phyloP scores from a whole-genome alignment of 2,329 filamentous ascomycete species.

The Colletotrichum phormii region DNA sequence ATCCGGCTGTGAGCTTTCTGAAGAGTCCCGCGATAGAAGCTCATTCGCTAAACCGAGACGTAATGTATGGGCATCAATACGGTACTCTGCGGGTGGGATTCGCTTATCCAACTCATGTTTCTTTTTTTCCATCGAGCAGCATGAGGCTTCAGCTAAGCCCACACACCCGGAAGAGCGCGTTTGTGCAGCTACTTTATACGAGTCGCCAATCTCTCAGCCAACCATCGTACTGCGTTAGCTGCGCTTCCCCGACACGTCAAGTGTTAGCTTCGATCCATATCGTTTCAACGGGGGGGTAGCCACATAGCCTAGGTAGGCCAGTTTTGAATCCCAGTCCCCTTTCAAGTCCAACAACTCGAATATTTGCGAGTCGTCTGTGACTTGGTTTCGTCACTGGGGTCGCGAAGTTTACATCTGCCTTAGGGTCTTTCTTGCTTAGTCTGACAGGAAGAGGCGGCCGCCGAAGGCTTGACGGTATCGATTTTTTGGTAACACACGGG shows the following conservation, averaged over 20 bases:
- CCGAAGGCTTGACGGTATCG: background rate
- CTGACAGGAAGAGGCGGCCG: background rate
- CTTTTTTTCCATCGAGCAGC: constrained; percentile 7
- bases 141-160: constrained; percentile 9
- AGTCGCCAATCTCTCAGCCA: background rate
- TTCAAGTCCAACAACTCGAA: background rate
- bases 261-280: constrained; percentile 1
- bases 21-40: background rate
- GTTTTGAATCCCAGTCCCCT: background rate
- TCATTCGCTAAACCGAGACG: constrained; percentile 6
- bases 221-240: background rate
- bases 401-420: background rate
- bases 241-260: background rate
- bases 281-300: background rate
- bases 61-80: background rate
- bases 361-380: background rate
- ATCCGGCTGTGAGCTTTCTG: background rate
- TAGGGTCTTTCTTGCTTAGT: background rate
- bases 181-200: background rate
- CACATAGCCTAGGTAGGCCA: background rate
- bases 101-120: constrained; percentile 14
- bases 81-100: background rate
- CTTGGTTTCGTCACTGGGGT: background rate
- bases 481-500: constrained; percentile 16
- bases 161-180: background rate